Percentiles rank a stretch among this genome's conserved stretches.
phyloP scores from a whole-genome alignment of 2,329 filamentous ascomycete species.

The Hansfordia pulvinata region DNA sequence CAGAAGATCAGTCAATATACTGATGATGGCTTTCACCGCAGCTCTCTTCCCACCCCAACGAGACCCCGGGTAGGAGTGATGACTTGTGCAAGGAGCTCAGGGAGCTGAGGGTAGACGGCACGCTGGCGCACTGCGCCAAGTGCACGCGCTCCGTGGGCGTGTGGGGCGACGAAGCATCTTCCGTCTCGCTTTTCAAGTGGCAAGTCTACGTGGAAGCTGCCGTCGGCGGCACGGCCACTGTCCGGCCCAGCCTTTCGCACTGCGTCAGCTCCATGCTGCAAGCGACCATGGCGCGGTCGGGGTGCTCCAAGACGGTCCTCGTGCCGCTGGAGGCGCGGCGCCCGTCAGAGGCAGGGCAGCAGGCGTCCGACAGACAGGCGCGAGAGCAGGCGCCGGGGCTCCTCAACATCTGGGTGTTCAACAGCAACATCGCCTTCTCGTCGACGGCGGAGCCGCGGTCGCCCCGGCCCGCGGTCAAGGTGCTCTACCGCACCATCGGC shows the following conservation, averaged over 20 bases:
- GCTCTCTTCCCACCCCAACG: too few relatives aligned
- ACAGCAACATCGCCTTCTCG: slow-evolving; percentile 37
- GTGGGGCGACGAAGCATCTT: slow-evolving; percentile 27
- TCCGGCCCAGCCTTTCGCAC: slow-evolving; percentile 26
- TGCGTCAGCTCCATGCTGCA: slow-evolving; percentile 39
- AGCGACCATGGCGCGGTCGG: slow-evolving; percentile 39
- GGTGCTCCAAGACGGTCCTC: slow-evolving; percentile 41
- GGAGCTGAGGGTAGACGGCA: too few relatives aligned
- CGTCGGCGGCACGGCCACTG: slow-evolving; percentile 4
- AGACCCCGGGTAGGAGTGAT: too few relatives aligned
- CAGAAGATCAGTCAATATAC: too few relatives aligned
- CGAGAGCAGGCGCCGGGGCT: too few relatives aligned
- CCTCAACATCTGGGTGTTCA: slow-evolving; percentile 42
- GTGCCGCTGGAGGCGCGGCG: slow-evolving; percentile 20
- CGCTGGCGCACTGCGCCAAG: slow-evolving; percentile 24
- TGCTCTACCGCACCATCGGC: slow-evolving; percentile 33
- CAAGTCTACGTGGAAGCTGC: slow-evolving; percentile 27
- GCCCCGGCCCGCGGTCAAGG: slow-evolving; percentile 32
- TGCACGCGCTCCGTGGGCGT: slow-evolving; percentile 34
- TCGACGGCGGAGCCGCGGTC: slow-evolving; percentile 20
- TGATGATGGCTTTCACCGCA: too few relatives aligned
- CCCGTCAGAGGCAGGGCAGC: not conserved
- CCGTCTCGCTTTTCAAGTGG: slow-evolving; percentile 44
- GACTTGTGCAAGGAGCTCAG: too few relatives aligned
- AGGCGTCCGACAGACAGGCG: slow-evolving; percentile 2